Percentiles rank a stretch among this genome's conserved stretches.
Evolutionary conservation across 2,329 filamentous ascomycete genomes (phyloP).

Genomic region (Ascochyta pisi): DNA sequence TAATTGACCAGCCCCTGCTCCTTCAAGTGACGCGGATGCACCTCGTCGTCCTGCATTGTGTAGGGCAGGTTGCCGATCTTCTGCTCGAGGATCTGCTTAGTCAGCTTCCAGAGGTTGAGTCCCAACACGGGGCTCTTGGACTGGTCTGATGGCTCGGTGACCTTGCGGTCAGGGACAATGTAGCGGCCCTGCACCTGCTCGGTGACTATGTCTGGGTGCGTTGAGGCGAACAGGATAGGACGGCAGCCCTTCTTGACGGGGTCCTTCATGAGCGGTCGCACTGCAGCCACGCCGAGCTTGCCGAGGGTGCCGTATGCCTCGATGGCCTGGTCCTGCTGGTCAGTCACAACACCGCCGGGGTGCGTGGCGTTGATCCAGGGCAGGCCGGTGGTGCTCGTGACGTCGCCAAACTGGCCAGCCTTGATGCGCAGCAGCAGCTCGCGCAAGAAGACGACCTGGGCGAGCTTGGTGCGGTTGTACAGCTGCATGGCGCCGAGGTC

Average conservation of each 20-base stretch:
- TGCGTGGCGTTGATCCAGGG: slow-evolving; percentile 60
- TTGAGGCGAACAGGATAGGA: slow-evolving; percentile 57
- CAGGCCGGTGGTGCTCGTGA: slow-evolving; percentile 45
- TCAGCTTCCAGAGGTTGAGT: slow-evolving; percentile 56
- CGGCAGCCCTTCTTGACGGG: slow-evolving; percentile 57
- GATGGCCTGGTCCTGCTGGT: slow-evolving; percentile 57
- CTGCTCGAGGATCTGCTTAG: slow-evolving; percentile 52
- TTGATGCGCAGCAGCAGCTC: slow-evolving; percentile 51
- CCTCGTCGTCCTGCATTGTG: slow-evolving; percentile 30
- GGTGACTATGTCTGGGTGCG: slow-evolving; percentile 52
- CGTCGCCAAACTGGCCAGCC: slow-evolving; percentile 36
- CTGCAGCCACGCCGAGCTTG: slow-evolving; percentile 53
- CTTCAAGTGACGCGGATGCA: slow-evolving; percentile 3
- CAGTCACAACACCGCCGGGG: slow-evolving; percentile 57
- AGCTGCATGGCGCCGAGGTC: slow-evolving; percentile 57
- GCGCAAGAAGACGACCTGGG: slow-evolving; percentile 56
- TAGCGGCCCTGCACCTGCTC: slow-evolving; percentile 57
- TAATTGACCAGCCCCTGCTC: slow-evolving; percentile 5
- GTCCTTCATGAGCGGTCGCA: slow-evolving; percentile 59
- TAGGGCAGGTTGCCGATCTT: slow-evolving; percentile 48
- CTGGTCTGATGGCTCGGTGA: slow-evolving; percentile 52
- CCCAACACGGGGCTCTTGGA: slow-evolving; percentile 53
- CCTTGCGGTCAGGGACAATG: slow-evolving; percentile 58
- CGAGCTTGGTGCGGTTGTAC: slow-evolving; percentile 60
- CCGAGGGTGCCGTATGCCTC: slow-evolving; percentile 59